Conservation (phyloP, 2,329 filamentous ascomycete genomes). For the Penicillium sp. region DNA sequence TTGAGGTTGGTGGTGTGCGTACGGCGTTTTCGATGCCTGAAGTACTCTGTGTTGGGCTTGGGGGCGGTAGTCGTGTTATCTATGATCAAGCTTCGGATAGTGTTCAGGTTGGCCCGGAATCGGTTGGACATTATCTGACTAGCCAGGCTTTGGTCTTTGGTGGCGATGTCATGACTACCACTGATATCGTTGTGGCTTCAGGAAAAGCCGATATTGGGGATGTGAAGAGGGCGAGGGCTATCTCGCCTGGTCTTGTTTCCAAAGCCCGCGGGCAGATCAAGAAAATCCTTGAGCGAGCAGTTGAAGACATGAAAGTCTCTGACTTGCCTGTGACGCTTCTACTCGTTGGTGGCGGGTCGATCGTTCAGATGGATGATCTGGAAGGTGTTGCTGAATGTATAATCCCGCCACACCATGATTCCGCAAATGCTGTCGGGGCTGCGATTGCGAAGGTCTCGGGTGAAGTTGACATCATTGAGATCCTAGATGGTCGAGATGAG, state of each 20-base stretch:
- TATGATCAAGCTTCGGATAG: conserved; percentile 16
- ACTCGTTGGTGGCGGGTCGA: conserved; percentile 59
- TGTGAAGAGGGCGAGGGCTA: conserved; percentile 9
- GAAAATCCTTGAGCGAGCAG: conserved; percentile 50
- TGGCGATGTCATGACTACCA: conserved; percentile 54
- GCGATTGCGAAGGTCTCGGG: conserved; percentile 59
- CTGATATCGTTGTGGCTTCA: conserved; percentile 46
- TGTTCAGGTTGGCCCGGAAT: conserved; percentile 57
- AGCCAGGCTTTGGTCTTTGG: conserved; percentile 55
- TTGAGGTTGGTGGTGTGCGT: conserved; percentile 58
- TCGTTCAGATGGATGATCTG: conserved; percentile 52
- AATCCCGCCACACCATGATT: conserved; percentile 54
- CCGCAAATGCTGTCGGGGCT: conserved; percentile 62
- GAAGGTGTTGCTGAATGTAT: conserved; percentile 53
- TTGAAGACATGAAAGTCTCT: conserved; percentile 60
- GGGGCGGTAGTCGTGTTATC: conserved; percentile 53
- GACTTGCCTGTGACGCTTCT: conserved; percentile 54
- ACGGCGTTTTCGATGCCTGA: conserved; percentile 62
- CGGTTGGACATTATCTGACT: conserved; percentile 54
- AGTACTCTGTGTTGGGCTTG: conserved; percentile 57
- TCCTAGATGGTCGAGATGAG: conserved; percentile 36
- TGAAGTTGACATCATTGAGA: conserved; percentile 54
- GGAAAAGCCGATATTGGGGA: conserved; percentile 26
- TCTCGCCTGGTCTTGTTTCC: background rate
- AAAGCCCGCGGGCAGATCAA: conserved; percentile 13